Percentiles rank a stretch among this genome's conserved stretches.
Conservation (phyloP, 1,139 yeast species). For the Zygosaccharomyces sapae region DNA sequence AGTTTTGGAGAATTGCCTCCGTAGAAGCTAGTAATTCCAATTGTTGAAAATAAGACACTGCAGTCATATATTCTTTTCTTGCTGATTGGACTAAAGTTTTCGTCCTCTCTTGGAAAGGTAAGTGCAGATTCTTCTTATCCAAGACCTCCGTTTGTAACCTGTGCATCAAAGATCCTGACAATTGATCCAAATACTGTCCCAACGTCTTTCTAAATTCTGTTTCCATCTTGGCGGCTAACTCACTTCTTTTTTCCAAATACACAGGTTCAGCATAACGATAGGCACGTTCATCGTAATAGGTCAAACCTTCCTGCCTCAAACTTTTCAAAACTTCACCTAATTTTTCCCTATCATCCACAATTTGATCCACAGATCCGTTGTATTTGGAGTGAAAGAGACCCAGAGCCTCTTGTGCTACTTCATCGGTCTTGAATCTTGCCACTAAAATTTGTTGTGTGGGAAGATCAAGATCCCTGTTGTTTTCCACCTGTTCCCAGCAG, state of each 20-base stretch:
- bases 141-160: constrained; percentile 13
- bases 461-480: constrained; percentile 86
- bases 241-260: constrained; percentile 55
- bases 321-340: constrained; percentile 43
- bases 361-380: constrained; percentile 17
- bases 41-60: constrained; percentile 17
- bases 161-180: constrained; percentile 16
- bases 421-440: constrained; percentile 93
- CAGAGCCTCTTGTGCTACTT: constrained; percentile 48
- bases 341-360: constrained; percentile 37
- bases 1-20: constrained; percentile 14
- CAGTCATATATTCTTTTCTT: constrained; percentile 11
- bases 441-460: constrained; percentile 96
- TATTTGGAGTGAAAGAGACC: constrained; percentile 26
- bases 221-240: constrained; percentile 47
- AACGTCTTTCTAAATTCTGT: constrained; percentile 40
- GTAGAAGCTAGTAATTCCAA: constrained; percentile 17
- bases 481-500: constrained; percentile 92
- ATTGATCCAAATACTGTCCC: constrained; percentile 11
- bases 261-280: constrained; percentile 65
- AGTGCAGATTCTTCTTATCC: constrained; percentile 15
- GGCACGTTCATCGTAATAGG: constrained; percentile 62
- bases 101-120: constrained; percentile 27
- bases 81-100: constrained; percentile 17
- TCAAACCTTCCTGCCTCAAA: constrained; percentile 46